These are phyloP conservation scores for Cutaneotrichosporon sp. DNA, from an alignment of 1,284 basidiomycete genomes.

Conservation along the genomic window DNA sequence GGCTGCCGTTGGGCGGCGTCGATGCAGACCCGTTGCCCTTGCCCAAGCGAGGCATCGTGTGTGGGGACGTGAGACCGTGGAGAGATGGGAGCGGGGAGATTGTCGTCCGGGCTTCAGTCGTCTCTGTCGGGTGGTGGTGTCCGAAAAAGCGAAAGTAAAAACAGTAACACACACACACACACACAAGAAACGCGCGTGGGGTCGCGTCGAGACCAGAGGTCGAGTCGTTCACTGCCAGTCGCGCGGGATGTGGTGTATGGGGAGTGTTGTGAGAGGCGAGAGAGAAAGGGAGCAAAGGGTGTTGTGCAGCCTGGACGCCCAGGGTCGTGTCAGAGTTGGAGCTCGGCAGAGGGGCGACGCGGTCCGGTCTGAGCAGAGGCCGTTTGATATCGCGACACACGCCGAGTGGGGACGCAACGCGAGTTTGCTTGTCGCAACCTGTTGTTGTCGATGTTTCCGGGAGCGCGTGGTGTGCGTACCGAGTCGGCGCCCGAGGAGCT, in stretches of 20 bases:
- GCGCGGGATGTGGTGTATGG: neutral
- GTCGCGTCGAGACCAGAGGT: no score
- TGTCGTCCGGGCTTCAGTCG: no score
- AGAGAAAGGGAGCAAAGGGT: neutral
- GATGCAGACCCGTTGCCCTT: neutral
- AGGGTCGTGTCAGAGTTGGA: neutral
- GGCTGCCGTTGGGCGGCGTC: neutral
- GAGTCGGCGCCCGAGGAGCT: neutral
- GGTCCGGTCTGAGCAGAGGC: neutral
- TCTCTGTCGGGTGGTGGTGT: no score
- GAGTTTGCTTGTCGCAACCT: no score
- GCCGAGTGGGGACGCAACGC: neutral
- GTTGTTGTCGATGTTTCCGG: neutral
- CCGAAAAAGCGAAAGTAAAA: no score
- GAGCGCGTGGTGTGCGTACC: neutral
- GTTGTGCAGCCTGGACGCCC: neutral
- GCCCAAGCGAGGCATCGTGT: neutral
- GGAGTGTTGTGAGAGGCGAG: neutral
- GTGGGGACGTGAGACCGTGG: neutral
- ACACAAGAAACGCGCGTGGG: no score
- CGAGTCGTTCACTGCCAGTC: no score
- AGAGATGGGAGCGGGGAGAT: no score
- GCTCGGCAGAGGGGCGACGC: no score
- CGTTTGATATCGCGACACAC: neutral
- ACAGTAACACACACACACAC: no score